These are phyloP conservation scores for Pseudopithomyces chartarum DNA, from an alignment of 2,329 filamentous ascomycete species.

Conservation along the genomic window DNA sequence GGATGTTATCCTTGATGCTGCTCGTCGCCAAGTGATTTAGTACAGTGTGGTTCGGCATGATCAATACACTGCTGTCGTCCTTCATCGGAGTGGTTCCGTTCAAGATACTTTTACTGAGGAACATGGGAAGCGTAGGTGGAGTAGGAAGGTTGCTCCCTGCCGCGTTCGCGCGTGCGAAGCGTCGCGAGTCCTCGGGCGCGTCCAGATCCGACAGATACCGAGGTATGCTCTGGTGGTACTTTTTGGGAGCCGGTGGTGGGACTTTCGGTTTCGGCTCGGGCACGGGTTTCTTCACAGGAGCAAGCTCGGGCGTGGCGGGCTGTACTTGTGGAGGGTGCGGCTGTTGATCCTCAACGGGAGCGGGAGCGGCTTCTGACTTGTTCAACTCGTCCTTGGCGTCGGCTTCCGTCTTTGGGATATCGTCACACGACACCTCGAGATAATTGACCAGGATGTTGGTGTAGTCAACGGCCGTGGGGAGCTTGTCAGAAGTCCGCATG, in stretches of 20 bases:
- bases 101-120: slow-evolving; percentile 90
- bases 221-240: slow-evolving; percentile 77
- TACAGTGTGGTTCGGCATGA: slow-evolving; percentile 96
- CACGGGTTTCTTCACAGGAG: slow-evolving; percentile 27
- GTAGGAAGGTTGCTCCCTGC: slow-evolving; percentile 80
- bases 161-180: slow-evolving; percentile 74
- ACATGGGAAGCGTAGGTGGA: slow-evolving; percentile 85
- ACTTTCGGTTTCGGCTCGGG: slow-evolving; percentile 34
- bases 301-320: slow-evolving; percentile 47
- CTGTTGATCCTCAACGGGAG: slow-evolving; percentile 32
- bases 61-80: slow-evolving; percentile 95
- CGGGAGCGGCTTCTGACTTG: slow-evolving; percentile 18
- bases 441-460: slow-evolving; percentile 99
- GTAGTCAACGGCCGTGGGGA: slow-evolving; percentile 96
- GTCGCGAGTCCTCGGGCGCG: slow-evolving; percentile 75
- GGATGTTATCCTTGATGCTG: slow-evolving; percentile 94
- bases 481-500: slow-evolving; percentile 84
- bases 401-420: slow-evolving; percentile 53
- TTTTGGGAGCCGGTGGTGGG: slow-evolving; percentile 52
- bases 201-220: slow-evolving; percentile 87
- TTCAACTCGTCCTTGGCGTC: slow-evolving; percentile 23
- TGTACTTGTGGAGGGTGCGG: slow-evolving; percentile 45
- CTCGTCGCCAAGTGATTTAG: slow-evolving; percentile 96
- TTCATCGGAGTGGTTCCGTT: slow-evolving; percentile 92
- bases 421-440: slow-evolving; percentile 85